Evolutionary conservation across 2,329 filamentous ascomycete genomes (phyloP).

Genomic region (Trichophyton benhamiae): DNA sequence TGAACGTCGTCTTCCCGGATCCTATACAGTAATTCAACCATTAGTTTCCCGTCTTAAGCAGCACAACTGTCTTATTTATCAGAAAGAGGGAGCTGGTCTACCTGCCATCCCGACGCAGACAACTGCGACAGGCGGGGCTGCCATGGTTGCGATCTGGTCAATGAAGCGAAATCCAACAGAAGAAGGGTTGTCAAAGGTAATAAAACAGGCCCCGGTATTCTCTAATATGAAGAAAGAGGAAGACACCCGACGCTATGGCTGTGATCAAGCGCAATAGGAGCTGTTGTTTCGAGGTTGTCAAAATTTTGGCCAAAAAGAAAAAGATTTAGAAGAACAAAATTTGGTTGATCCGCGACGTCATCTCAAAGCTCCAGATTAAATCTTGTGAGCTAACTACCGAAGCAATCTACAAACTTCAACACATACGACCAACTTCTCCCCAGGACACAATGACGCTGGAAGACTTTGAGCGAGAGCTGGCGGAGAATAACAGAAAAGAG

Average conservation of each 20-base stretch:
- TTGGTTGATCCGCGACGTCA: slow-evolving; percentile 4
- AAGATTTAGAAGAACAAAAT: neutral
- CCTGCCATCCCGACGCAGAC: slow-evolving; percentile 97
- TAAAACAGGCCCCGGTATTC: neutral
- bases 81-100: slow-evolving; percentile 25
- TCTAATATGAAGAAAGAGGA: neutral
- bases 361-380: neutral
- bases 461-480: slow-evolving; percentile 69
- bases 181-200: neutral
- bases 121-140: slow-evolving; percentile 56
- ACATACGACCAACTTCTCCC: neutral
- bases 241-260: neutral
- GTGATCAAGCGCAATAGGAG: neutral
- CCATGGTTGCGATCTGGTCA: slow-evolving; percentile 25
- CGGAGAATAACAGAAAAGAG: slow-evolving; percentile 35
- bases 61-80: neutral
- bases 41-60: neutral
- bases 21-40: slow-evolving; percentile 36
- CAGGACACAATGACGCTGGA: slow-evolving; percentile 44
- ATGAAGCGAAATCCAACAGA: neutral
- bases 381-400: neutral
- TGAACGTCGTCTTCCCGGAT: slow-evolving; percentile 98
- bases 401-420: neutral
- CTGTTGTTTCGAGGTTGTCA: neutral
- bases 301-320: neutral